These are phyloP conservation scores for Coffea humblotiana DNA, from an alignment of 305 asterid species.

Conservation along the genomic window DNA sequence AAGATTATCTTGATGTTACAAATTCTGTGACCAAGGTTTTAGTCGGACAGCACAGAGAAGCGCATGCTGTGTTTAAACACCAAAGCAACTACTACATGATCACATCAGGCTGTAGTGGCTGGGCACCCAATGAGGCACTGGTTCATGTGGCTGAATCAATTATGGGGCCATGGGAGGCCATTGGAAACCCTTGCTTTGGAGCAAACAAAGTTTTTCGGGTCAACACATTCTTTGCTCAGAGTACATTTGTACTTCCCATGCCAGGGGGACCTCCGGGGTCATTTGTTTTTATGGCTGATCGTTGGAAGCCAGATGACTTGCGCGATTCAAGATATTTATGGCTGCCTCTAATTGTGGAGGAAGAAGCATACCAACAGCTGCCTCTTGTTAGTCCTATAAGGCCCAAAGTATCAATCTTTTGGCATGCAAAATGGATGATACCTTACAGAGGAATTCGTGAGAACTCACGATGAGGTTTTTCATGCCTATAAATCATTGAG, in stretches of 20 bases:
- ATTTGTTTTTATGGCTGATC: constrained; percentile 90
- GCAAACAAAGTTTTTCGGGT: constrained; percentile 58
- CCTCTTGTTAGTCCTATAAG: constrained; percentile 63
- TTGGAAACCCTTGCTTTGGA: constrained; percentile 89
- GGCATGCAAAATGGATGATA: constrained; percentile 93
- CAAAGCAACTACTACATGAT: constrained; percentile 86
- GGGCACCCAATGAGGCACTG: constrained; percentile 96
- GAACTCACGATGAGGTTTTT: neutral
- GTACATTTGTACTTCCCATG: constrained; percentile 82
- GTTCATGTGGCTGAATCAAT: constrained; percentile 81
- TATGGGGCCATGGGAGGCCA: constrained; percentile 92
- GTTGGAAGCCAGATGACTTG: constrained; percentile 95
- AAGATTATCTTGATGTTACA: constrained; percentile 63
- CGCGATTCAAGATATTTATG: constrained; percentile 87
- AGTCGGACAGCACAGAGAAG: constrained; percentile 83
- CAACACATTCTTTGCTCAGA: constrained; percentile 79
- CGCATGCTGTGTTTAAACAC: constrained; percentile 84
- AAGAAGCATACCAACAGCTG: constrained; percentile 26
- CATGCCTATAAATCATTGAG: neutral
- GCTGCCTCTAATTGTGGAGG: constrained; percentile 84
- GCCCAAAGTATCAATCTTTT: constrained; percentile 78
- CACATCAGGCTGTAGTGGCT: constrained; percentile 93
- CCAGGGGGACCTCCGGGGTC: constrained; percentile 53
- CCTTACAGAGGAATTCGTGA: constrained; percentile 32
- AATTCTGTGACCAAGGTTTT: constrained; percentile 52